Conservation (phyloP, 768 basidiomycete species). For the Rhodotorula paludigena region DNA sequence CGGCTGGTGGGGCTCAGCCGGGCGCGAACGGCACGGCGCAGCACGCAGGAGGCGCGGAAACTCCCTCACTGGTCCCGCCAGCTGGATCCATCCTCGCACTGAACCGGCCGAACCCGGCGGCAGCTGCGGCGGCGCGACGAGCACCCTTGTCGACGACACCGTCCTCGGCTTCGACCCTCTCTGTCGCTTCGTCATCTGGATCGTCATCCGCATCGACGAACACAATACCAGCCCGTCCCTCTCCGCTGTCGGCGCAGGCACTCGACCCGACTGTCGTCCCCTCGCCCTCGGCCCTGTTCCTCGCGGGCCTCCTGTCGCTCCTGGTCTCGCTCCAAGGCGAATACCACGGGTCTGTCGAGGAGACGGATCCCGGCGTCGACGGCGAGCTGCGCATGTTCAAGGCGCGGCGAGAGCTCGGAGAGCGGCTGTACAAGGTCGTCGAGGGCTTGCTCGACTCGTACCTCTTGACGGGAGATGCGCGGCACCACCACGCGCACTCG, state of each 20-base stretch:
- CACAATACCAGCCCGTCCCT: slow-evolving; percentile 8
- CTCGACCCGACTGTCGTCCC: slow-evolving; percentile 36
- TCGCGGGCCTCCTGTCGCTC: slow-evolving; percentile 33
- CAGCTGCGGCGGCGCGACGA: neutral
- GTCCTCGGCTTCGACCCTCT: neutral
- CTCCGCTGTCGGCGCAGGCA: slow-evolving; percentile 19
- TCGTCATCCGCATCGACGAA: neutral
- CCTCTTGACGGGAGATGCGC: slow-evolving; percentile 28
- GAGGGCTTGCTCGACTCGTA: slow-evolving; percentile 35
- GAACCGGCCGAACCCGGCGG: neutral
- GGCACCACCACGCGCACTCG: neutral
- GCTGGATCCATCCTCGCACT: slow-evolving; percentile 2
- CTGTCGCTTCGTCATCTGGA: neutral
- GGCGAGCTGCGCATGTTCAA: slow-evolving; percentile 40
- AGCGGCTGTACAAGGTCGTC: slow-evolving; percentile 36
- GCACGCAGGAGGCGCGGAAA: neutral
- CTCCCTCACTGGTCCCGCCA: neutral
- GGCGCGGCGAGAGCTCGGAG: slow-evolving; percentile 34
- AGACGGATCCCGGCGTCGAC: slow-evolving; percentile 39
- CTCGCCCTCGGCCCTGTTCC: slow-evolving; percentile 35
- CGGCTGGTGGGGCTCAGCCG: neutral
- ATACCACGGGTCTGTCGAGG: slow-evolving; percentile 23
- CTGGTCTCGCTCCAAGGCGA: slow-evolving; percentile 37
- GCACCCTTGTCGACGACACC: neutral
- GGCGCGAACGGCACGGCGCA: neutral